Conservation (phyloP, 441 rosid genomes). For the Populus hybrid region DNA sequence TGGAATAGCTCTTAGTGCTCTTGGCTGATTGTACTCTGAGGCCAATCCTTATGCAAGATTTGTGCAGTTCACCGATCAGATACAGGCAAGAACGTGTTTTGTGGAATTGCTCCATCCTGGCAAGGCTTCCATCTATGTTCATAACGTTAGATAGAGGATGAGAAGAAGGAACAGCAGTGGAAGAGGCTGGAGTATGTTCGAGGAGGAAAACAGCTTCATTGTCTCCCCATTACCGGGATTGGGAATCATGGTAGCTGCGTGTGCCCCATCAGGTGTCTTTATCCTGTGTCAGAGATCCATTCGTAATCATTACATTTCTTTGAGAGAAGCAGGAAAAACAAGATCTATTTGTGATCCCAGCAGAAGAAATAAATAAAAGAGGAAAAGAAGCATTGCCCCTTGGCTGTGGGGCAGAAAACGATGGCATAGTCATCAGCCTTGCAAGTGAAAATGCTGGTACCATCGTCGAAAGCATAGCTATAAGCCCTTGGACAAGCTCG, state of each 20-base stretch:
- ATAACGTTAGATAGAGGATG: slow-evolving; percentile 22
- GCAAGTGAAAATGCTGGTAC: slow-evolving; percentile 68
- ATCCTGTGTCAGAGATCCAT: slow-evolving; percentile 24
- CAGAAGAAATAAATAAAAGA: neutral
- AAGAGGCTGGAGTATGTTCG: slow-evolving; percentile 33
- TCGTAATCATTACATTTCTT: neutral
- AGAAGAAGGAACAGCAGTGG: slow-evolving; percentile 29
- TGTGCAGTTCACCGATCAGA: neutral
- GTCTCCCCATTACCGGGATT: slow-evolving; percentile 26
- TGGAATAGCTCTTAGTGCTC: too few species aligned
- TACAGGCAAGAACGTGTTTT: neutral
- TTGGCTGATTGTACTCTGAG: too few species aligned
- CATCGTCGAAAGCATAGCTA: slow-evolving; percentile 78
- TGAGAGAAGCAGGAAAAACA: neutral
- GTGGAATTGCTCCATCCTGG: neutral
- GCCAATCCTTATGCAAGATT: neutral
- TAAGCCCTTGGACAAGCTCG: slow-evolving; percentile 77
- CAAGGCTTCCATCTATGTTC: neutral
- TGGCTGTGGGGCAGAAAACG: slow-evolving; percentile 7
- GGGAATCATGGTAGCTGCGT: slow-evolving; percentile 26
- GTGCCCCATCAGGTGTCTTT: slow-evolving; percentile 23
- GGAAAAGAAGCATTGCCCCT: neutral
- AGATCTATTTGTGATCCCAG: neutral
- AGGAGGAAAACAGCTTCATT: slow-evolving; percentile 38
- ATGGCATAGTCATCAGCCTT: slow-evolving; percentile 24